A percentile compares a stretch with the other conserved stretches of the same genome.
Conservation (phyloP, 225 moss, liverwort and hornwort genomes). For the Ulota crispa region DNA sequence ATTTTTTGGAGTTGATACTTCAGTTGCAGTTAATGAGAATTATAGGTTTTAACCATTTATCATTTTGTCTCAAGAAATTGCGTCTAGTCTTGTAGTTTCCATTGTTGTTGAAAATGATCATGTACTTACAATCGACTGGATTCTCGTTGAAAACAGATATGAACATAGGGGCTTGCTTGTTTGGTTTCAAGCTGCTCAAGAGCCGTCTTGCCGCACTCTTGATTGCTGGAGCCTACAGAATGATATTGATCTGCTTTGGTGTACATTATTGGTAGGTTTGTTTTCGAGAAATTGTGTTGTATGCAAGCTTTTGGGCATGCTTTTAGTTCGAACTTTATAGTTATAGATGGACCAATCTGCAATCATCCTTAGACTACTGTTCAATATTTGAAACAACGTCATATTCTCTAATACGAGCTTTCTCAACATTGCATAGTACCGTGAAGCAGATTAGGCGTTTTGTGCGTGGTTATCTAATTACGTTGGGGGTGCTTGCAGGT, state of each 20-base stretch:
- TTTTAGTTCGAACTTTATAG: conserved; percentile 14
- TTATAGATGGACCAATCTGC: not conserved
- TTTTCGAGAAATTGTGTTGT: conserved; percentile 9
- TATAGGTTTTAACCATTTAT: not conserved
- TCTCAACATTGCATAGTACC: not conserved
- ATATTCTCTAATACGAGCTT: not conserved
- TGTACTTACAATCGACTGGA: conserved; percentile 23
- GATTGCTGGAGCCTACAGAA: conserved; percentile 88
- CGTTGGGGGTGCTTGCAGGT: conserved; percentile 56
- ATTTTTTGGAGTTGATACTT: conserved; percentile 4
- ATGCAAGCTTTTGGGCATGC: conserved; percentile 8
- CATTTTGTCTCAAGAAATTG: not conserved
- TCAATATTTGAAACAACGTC: conserved; percentile 9
- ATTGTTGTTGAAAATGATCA: conserved; percentile 5
- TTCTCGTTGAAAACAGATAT: conserved; percentile 61
- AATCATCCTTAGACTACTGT: not conserved
- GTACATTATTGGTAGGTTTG: conserved; percentile 87
- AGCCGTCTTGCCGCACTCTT: conserved; percentile 88
- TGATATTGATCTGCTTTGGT: conserved; percentile 94
- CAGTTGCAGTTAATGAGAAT: not conserved
- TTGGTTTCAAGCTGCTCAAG: conserved; percentile 92
- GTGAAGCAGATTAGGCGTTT: not conserved
- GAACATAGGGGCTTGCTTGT: conserved; percentile 96
- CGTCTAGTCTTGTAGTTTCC: not conserved
- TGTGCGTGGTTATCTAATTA: conserved; percentile 11